phyloP scores from a whole-genome alignment of 805 yeast species.

The Wickerhamomyces pijperi region DNA sequence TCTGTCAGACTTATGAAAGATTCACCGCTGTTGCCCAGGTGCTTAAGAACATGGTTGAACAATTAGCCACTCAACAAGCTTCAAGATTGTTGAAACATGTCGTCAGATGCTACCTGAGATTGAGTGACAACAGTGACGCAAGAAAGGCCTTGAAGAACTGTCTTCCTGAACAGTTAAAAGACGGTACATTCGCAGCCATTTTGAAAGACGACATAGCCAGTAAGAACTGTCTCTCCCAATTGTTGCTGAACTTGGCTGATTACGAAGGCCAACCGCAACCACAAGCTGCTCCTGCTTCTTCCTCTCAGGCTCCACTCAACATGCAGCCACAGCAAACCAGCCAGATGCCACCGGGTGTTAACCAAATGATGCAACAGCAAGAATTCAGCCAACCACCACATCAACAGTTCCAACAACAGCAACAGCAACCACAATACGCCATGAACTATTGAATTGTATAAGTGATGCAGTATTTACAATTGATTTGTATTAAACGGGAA shows the following conservation, averaged over 20 bases:
- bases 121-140: slow-evolving; percentile 85
- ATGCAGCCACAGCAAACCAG: slow-evolving; percentile 3
- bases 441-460: neutral
- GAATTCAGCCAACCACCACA: neutral
- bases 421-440: neutral
- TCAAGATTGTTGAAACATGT: slow-evolving; percentile 86
- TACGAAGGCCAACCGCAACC: slow-evolving; percentile 15
- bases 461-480: too few species aligned
- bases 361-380: neutral
- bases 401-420: neutral
- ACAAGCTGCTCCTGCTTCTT: too few species aligned
- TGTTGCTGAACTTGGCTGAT: slow-evolving; percentile 55
- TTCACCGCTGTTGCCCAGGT: slow-evolving; percentile 91
- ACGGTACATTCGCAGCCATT: slow-evolving; percentile 71
- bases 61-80: slow-evolving; percentile 63
- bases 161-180: slow-evolving; percentile 79
- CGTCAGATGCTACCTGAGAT: slow-evolving; percentile 83
- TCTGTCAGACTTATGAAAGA: slow-evolving; percentile 91
- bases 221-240: slow-evolving; percentile 75
- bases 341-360: neutral
- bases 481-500: too few species aligned
- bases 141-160: slow-evolving; percentile 74
- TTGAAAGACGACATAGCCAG: slow-evolving; percentile 83
- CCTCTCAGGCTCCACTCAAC: too few species aligned
- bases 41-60: slow-evolving; percentile 77